Evolutionary conservation across 306 rosid genomes (phyloP), one percentile per base, ranked within the genome.

Genomic region (Alnus glutinosa): DNA sequence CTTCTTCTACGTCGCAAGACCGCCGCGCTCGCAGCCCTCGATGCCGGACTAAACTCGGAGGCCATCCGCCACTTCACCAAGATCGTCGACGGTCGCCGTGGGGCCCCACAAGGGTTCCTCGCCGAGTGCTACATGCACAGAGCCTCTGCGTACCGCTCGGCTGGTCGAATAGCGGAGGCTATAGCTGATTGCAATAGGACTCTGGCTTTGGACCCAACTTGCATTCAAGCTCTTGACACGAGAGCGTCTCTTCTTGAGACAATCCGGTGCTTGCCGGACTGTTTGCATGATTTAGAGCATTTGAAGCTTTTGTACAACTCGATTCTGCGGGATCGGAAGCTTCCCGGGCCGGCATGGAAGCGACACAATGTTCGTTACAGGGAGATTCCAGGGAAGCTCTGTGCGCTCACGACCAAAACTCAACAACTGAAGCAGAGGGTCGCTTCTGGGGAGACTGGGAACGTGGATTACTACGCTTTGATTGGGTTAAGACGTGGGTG

Each of bases 101-200:
- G 86, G 5, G 97, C 97, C 1, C 98, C 99, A 0, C 99, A 93
- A 63, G 95, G 92, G 52, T 96, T 96, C 85, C 86, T 96, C 0
- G 99, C 97, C 0, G 97, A 96, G 70, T 96, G 99, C 81, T 93
- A 90, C 72, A 85, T 93, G 94, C 86, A 89, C 64, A 81, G 99
- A 15, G 94, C 99, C 76, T 79, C 89, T 0, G 93, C 99, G 0
- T 92, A 86, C 79, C 82, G 86, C 4, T 86, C 94, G 3, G 85
- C 92, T 0, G 97, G 97, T 19, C 82, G 98, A 57, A 91, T 96
- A 0, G 97, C 98, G 0, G 99, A 96, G 83, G 83, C 98, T 1
- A 93, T 96, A 0, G 99, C 96, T 0, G 99, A 96, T 46, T 96
- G 98, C 39, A 96, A 96, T 79, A 86, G 92, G n/a, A 93, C 99